phyloP scores from a whole-genome alignment of 306 rosid genomes.

The Vicia faba region DNA sequence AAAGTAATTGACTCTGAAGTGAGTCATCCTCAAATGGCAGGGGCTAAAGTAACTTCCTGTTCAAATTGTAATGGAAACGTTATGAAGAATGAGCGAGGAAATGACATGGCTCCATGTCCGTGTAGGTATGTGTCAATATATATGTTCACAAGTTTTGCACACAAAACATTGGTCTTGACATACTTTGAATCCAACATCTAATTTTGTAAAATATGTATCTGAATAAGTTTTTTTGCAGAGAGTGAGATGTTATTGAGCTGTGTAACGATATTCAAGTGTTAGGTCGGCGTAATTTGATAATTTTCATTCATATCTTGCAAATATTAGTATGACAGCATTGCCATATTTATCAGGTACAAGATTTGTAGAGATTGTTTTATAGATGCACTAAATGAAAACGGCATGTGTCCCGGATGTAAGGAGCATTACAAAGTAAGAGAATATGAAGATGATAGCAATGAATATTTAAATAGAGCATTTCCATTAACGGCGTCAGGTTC shows the following conservation, averaged over 20 bases:
- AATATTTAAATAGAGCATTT: conserved; percentile 44
- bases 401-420: conserved; percentile 87
- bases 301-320: neutral
- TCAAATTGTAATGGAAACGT: conserved; percentile 79
- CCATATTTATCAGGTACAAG: conserved; percentile 56
- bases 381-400: conserved; percentile 73
- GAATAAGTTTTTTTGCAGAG: no score
- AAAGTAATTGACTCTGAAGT: conserved; percentile 89
- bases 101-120: conserved; percentile 74
- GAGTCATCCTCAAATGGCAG: conserved; percentile 91
- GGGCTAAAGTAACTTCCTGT: conserved; percentile 83
- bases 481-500: conserved; percentile 64
- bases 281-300: neutral
- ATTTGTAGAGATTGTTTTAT: conserved; percentile 85
- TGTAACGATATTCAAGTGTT: no score
- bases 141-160: neutral
- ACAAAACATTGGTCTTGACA: no score
- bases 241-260: no score
- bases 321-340: neutral
- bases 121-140: conserved; percentile 64
- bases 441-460: conserved; percentile 53
- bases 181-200: no score
- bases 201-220: no score
- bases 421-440: conserved; percentile 67
- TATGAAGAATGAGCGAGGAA: conserved; percentile 87